Base-by-base conservation (phyloP, 2,329 filamentous ascomycete species). In the Parafenestella ontariensis region DNA sequence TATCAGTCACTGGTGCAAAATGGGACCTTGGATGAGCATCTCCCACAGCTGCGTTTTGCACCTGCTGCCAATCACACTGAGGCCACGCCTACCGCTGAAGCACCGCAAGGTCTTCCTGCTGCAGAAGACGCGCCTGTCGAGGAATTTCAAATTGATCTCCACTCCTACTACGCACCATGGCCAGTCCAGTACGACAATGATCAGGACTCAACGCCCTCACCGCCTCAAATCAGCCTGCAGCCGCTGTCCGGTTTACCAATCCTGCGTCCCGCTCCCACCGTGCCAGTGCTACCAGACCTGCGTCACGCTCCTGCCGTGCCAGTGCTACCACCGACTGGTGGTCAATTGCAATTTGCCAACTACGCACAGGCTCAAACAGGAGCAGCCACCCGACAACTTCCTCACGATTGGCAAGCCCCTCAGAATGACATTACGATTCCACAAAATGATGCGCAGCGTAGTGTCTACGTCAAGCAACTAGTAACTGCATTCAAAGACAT, bases 401-500 rank as follows among this genome's bases (percentile, higher is more conserved):
- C 20, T 13, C n/a, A 44, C 9, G 29, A 46, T 3, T 54, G 47
- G n/a, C 15, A 3, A 9, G 20, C 41, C 5, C 36, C 41, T 7
- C 26, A 26, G 18, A 28, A 41, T 17, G 52, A 54, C 23, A 6
- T n/a, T 13, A 54, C 24, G 5, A 39, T 54, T 7, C 41, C 46
- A 4, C 34, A 46, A 28, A 23, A 54, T 18, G 11, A 18, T 4
- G 28, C 36, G n/a, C 8, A 29, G 2, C 34, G 20, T 8, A 36
- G 9, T 4, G 3, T 11, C 15, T 56, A 53, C 17, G 42, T 56
- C 3, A 17, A 24, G 17, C 40, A 18, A 13, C 28, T 53, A 3
- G 23, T 46, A 17, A 40, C 47, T 6, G 54, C 54, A n/a, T 52
- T 49, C 23, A 15, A 31, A 13, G 49, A 56, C 21, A 52, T 21